These are phyloP conservation scores for Furcasterigmium furcatum DNA, from an alignment of 2,329 filamentous ascomycete genomes.

Conservation along the genomic window DNA sequence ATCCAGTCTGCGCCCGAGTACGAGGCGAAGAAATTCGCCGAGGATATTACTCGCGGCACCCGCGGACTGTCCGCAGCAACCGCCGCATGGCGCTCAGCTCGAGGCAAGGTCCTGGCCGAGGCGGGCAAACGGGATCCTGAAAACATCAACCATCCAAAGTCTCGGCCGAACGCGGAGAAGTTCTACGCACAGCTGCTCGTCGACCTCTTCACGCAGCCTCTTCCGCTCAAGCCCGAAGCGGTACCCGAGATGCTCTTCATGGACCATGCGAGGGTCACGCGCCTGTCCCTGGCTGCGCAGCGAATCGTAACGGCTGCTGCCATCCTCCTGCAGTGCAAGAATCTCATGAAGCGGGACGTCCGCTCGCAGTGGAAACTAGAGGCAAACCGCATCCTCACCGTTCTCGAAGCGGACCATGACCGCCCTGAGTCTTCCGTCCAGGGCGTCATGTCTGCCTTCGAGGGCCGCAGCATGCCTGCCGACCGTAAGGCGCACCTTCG, in stretches of 20 bases:
- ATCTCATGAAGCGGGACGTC: constrained; percentile 77
- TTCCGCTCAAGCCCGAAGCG: constrained; percentile 47
- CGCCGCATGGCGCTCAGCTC: constrained; percentile 63
- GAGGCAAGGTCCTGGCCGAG: constrained; percentile 63
- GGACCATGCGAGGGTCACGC: constrained; percentile 59
- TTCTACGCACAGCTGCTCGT: constrained; percentile 76
- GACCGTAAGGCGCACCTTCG: constrained; percentile 57
- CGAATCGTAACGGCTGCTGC: constrained; percentile 71
- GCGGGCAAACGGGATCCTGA: constrained; percentile 67
- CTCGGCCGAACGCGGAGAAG: constrained; percentile 63
- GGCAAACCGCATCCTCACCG: constrained; percentile 65
- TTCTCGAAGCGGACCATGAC: constrained; percentile 57
- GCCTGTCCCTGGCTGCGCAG: constrained; percentile 32
- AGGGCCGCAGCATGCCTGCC: constrained; percentile 61
- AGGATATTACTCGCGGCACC: constrained; percentile 55
- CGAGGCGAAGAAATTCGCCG: constrained; percentile 68
- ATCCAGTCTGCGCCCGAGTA: constrained; percentile 70
- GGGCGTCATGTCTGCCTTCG: constrained; percentile 60
- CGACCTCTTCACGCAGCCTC: constrained; percentile 68
- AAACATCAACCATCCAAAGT: constrained; percentile 57
- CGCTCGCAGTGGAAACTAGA: constrained; percentile 75
- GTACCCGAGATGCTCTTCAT: constrained; percentile 73
- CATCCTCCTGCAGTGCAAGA: constrained; percentile 77
- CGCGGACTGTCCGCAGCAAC: constrained; percentile 58
- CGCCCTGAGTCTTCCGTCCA: constrained; percentile 52